Conservation (phyloP, 2,329 filamentous ascomycete species). For the Aureobasidium sp. region DNA sequence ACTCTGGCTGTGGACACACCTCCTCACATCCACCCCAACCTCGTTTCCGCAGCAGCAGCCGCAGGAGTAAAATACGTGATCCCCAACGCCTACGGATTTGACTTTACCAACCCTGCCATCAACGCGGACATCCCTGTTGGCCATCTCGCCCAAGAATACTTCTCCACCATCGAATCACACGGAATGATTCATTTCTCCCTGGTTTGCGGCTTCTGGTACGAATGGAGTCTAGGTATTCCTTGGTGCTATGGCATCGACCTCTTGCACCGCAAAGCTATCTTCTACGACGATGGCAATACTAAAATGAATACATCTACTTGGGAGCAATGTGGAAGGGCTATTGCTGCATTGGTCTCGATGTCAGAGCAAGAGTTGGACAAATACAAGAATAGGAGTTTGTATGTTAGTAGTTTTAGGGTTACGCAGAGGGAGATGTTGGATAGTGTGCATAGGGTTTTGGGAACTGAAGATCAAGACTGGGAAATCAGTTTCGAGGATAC, state of each 20-base stretch:
- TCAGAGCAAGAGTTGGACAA: conserved; percentile 19
- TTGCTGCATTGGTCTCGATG: conserved; percentile 27
- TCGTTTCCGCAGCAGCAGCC: conserved; percentile 22
- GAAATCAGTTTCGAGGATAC: conserved; percentile 19
- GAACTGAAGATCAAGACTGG: conserved; percentile 29
- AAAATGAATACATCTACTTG: conserved; percentile 26
- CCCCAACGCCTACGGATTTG: conserved; percentile 21
- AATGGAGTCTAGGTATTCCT: conserved; percentile 18
- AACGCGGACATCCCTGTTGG: conserved; percentile 16
- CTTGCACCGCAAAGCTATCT: conserved; percentile 18
- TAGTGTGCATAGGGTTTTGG: conserved; percentile 25
- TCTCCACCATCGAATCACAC: conserved; percentile 18
- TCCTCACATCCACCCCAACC: conserved; percentile 17
- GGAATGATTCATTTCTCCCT: conserved; percentile 23
- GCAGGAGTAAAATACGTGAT: conserved; percentile 25
- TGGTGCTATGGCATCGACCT: conserved; percentile 22
- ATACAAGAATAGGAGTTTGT: conserved; percentile 27
- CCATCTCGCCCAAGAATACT: conserved; percentile 12
- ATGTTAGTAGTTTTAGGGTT: conserved; percentile 28
- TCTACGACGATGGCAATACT: conserved; percentile 21
- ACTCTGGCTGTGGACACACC: conserved; percentile 22
- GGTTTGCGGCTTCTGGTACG: conserved; percentile 25
- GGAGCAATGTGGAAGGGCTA: conserved; percentile 23
- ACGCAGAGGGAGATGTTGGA: conserved; percentile 31
- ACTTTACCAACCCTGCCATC: conserved; percentile 17